phyloP scores from a whole-genome alignment of 768 basidiomycete species.

The Podaxis sp. region DNA sequence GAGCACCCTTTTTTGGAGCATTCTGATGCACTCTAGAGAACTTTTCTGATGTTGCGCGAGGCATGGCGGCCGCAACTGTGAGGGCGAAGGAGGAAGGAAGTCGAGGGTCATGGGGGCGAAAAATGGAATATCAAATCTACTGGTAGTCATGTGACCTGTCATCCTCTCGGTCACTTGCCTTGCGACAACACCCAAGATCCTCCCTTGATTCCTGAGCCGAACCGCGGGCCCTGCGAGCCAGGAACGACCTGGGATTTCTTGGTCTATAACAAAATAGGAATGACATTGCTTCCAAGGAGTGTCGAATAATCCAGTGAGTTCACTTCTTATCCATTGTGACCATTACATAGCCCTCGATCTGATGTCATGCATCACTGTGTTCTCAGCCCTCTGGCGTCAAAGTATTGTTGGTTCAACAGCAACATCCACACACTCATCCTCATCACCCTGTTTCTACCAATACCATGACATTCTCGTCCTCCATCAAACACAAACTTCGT shows the following conservation, averaged over 20 bases:
- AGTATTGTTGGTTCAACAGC: not conserved
- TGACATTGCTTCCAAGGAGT: not conserved
- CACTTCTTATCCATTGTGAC: not conserved
- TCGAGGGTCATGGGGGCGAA: not conserved
- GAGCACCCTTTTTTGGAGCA: constrained; percentile 48
- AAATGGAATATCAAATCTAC: constrained; percentile 1
- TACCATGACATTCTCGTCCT: not conserved
- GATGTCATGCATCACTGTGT: not conserved
- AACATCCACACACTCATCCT: not conserved
- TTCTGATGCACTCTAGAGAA: constrained; percentile 71
- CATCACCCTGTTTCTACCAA: not conserved
- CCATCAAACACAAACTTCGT: not conserved
- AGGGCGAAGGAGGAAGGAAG: not conserved
- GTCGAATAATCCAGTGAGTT: not conserved
- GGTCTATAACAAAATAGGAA: no score
- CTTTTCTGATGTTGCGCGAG: constrained; percentile 74
- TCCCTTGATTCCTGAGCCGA: no score
- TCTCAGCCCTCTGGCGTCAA: not conserved
- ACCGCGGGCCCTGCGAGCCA: no score
- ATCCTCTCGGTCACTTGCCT: not conserved
- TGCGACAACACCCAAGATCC: no score
- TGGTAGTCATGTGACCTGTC: not conserved
- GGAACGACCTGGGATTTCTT: no score
- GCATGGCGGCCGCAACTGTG: constrained; percentile 44
- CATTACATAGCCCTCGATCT: not conserved